Conservation (phyloP, 257 asterid genomes). For the Fraxinus pennsylvanica region DNA sequence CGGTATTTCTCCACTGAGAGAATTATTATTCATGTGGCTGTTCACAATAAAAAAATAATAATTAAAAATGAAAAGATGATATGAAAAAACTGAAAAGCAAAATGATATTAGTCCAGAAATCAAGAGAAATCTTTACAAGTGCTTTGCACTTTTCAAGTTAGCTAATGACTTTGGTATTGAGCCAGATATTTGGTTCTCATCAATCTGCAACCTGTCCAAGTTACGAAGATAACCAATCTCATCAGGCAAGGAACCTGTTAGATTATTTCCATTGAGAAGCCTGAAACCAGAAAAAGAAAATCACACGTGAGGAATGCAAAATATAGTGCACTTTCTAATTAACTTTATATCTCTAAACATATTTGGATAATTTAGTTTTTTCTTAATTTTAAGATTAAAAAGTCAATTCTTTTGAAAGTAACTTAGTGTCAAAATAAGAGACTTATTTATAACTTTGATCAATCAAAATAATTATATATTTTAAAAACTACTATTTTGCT, state of each 20-base stretch:
- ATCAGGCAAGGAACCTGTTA: slow-evolving; percentile 81
- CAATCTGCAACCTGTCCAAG: slow-evolving; percentile 84
- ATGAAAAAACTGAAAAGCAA: slow-evolving; percentile 3
- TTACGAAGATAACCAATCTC: slow-evolving; percentile 79
- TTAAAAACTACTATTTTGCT: neutral
- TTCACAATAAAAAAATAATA: slow-evolving; percentile 10
- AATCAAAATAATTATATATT: neutral
- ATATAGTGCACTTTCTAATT: neutral
- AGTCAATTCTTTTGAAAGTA: neutral
- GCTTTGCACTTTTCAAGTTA: slow-evolving; percentile 57
- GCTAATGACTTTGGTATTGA: slow-evolving; percentile 69
- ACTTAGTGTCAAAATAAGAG: neutral
- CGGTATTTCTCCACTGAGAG: slow-evolving; percentile 69
- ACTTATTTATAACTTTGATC: neutral
- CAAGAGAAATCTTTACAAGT: slow-evolving; percentile 54
- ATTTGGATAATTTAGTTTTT: neutral
- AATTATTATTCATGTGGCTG: slow-evolving; percentile 84
- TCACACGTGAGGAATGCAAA: slow-evolving; percentile 15
- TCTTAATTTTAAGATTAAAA: neutral
- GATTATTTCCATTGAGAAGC: slow-evolving; percentile 86
- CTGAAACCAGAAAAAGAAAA: slow-evolving; percentile 39
- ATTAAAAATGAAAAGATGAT: slow-evolving; percentile 8
- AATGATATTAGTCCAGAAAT: slow-evolving; percentile 13
- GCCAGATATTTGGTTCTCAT: slow-evolving; percentile 81
- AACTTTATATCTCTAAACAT: neutral